Evolutionary conservation across 2,329 filamentous ascomycete species (phyloP), one percentile per base, ranked within the genome.

Genomic region (Stemphylium beticola): DNA sequence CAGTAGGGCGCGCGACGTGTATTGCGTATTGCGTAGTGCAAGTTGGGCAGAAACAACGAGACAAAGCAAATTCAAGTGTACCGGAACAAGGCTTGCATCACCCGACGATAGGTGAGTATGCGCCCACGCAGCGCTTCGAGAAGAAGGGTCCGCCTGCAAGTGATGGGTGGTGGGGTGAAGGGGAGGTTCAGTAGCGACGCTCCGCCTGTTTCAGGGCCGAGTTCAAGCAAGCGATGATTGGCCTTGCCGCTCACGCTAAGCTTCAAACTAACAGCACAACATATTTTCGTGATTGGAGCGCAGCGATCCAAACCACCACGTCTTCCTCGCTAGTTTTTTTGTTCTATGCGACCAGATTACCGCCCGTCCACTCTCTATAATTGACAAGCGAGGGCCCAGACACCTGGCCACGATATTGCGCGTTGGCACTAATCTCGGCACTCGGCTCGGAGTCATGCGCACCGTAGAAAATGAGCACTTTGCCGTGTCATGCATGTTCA

Each of bases 41-140:
- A 54, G 50, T 50, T 54, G 58, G 49, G 29, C 50, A 60, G 22
- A 55, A 48, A 57, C 26, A 48, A 60, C 53, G 49, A 43, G 18
- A 49, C 58, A 34, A 60, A 60, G 58, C 49, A 49, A 14, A 57
- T 53, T 49, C 55, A 53, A 52, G 47, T 34, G 69, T 69, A 50
- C 53, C 64, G 47, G 57, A 64, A 55, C 37, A 26, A 39, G 53
- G 38, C 56, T 58, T 49, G 66, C 57, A 61, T 57, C 40, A 67
- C 55, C 55, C 66, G 64, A 73, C 64, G 66, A 75, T 60, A 73
- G 72, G 73, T 64, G 57, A 62, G 48, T 49, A 62, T 57, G 66
- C 44, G 62, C 61, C 64, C 53, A 50, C 46, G 58, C 56, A 65
- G 69, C 69, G 72, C 69, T 66, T 69, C 55, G 64, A 60, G 64